Conservation (phyloP, 2,329 filamentous ascomycete species). For the Phialocephala subalpina region DNA sequence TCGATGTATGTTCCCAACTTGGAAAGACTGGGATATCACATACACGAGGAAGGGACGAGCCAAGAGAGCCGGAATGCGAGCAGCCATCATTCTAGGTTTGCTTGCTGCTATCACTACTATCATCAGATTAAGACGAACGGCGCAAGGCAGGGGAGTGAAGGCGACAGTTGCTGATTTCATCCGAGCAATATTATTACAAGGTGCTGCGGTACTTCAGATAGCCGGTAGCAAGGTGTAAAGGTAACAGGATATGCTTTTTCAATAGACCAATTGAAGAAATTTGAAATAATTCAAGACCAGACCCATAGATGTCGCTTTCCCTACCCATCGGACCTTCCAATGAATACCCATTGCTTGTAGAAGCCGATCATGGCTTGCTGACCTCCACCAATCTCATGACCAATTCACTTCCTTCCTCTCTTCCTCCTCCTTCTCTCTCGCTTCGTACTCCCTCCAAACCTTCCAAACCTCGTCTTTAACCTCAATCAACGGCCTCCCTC, state of each 20-base stretch:
- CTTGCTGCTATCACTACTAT: conserved; percentile 13
- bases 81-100: conserved; percentile 8
- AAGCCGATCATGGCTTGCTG: too few relatives aligned
- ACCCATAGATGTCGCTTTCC: too few relatives aligned
- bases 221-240: conserved; percentile 23
- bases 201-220: conserved; percentile 21
- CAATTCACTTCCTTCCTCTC: conserved; percentile 4
- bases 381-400: too few relatives aligned
- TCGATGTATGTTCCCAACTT: conserved; percentile 59
- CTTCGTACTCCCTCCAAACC: conserved; percentile 38
- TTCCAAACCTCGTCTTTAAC: conserved; percentile 33
- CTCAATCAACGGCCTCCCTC: conserved; percentile 32
- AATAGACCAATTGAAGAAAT: too few relatives aligned
- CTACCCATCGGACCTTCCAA: too few relatives aligned
- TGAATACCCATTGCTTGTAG: too few relatives aligned
- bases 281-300: too few relatives aligned
- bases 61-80: conserved; percentile 36
- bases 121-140: conserved; percentile 9
- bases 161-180: conserved; percentile 12
- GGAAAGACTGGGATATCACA: conserved; percentile 60
- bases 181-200: conserved; percentile 18
- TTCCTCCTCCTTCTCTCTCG: conserved; percentile 15
- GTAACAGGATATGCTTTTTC: too few relatives aligned
- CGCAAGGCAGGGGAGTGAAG: background rate
- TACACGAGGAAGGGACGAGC: conserved; percentile 57